A percentile compares a stretch with the other conserved stretches of the same genome.
These are phyloP conservation scores for Russula dissimulans DNA, from an alignment of 768 basidiomycete genomes.

Conservation along the genomic window DNA sequence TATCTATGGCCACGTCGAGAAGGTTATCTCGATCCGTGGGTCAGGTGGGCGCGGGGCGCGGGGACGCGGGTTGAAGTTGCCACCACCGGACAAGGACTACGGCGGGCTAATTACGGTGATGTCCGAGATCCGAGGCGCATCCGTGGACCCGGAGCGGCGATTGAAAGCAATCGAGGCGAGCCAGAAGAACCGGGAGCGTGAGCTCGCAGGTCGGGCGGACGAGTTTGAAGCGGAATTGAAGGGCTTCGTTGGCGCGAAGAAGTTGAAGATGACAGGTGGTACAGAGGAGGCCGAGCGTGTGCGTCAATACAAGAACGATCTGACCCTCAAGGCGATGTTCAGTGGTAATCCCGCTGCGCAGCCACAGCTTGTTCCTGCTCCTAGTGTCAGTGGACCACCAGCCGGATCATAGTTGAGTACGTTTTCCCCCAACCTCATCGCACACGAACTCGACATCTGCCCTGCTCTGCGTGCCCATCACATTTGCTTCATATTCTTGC, in stretches of 20 bases:
- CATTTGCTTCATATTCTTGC: conserved; percentile 1
- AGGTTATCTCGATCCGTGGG: conserved; percentile 67
- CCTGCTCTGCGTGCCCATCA: neutral
- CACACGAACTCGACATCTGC: neutral
- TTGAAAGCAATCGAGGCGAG: conserved; percentile 90
- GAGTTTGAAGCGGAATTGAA: conserved; percentile 77
- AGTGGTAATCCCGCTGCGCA: conserved; percentile 24
- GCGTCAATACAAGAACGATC: conserved; percentile 74
- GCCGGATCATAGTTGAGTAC: neutral
- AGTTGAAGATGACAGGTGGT: conserved; percentile 91
- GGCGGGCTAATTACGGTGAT: conserved; percentile 69
- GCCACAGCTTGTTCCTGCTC: neutral
- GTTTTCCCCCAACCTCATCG: neutral
- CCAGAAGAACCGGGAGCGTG: conserved; percentile 70
- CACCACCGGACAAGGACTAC: conserved; percentile 57
- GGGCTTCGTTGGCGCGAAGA: conserved; percentile 82
- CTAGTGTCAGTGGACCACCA: too few relatives aligned
- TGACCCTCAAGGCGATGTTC: conserved; percentile 88
- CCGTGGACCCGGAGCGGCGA: conserved; percentile 73
- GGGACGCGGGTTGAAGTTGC: conserved; percentile 46
- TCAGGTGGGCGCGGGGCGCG: conserved; percentile 29
- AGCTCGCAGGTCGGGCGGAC: conserved; percentile 62
- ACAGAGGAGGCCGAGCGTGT: conserved; percentile 86
- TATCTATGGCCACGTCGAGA: conserved; percentile 85
- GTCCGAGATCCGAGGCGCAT: conserved; percentile 80